A percentile compares a stretch with the other conserved stretches of the same genome.
Conservation (phyloP, 164 flowering plant species). For the Annona cherimola region DNA sequence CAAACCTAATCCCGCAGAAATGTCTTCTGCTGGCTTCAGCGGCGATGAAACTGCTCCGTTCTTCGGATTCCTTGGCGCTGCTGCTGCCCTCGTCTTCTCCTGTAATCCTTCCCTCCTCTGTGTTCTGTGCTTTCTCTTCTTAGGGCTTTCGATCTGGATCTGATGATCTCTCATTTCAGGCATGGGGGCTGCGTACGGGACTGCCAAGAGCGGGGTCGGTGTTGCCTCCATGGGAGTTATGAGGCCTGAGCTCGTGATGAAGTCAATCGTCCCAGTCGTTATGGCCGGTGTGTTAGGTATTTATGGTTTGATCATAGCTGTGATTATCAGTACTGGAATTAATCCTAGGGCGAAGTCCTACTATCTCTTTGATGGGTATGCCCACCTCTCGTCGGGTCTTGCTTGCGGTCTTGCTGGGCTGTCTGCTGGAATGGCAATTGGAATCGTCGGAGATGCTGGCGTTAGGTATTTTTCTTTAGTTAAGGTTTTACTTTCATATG, state of each 20-base stretch:
- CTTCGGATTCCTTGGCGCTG: conserved; percentile 85
- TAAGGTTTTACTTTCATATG: not conserved
- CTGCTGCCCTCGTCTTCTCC: conserved; percentile 83
- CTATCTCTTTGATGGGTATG: conserved; percentile 83
- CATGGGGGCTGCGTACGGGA: conserved; percentile 95
- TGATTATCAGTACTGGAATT: conserved; percentile 85
- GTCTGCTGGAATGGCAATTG: conserved; percentile 90
- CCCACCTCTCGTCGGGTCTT: conserved; percentile 82
- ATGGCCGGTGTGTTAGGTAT: conserved; percentile 96
- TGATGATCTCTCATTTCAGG: conserved; percentile 31
- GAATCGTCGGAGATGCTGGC: conserved; percentile 88
- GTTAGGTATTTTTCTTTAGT: conserved; percentile 44
- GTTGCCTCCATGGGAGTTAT: conserved; percentile 95
- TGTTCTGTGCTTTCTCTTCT: not conserved
- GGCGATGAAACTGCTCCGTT: conserved; percentile 86
- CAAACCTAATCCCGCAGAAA: conserved; percentile 12
- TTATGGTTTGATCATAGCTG: conserved; percentile 79
- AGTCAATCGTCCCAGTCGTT: conserved; percentile 87
- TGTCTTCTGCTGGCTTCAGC: conserved; percentile 43
- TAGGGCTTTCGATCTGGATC: conserved; percentile 6
- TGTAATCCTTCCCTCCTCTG: conserved; percentile 26
- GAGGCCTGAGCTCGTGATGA: conserved; percentile 94
- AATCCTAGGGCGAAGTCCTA: conserved; percentile 83
- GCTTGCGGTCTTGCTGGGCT: conserved; percentile 93
- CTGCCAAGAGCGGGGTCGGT: conserved; percentile 90